Percentiles rank a stretch among this genome's conserved stretches.
Evolutionary conservation across 140 eudicot genomes (phyloP).

Genomic region (Senecio squalidus): DNA sequence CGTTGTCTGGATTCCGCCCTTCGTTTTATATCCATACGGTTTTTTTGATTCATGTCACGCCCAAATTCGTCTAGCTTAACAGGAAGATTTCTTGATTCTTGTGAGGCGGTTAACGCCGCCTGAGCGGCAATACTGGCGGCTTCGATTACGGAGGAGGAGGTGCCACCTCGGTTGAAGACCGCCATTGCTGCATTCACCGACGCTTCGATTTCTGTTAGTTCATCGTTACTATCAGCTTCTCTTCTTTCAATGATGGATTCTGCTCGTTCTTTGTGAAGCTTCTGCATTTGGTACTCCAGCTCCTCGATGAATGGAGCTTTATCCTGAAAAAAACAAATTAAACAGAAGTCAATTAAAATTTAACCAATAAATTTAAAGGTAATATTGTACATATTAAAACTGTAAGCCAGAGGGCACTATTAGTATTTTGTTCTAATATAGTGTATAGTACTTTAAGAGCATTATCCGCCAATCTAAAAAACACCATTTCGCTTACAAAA

Average conservation of each 20-base stretch:
- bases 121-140: constrained; percentile 69
- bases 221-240: constrained; percentile 71
- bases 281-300: constrained; percentile 86
- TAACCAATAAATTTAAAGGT: no score
- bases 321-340: constrained; percentile 37
- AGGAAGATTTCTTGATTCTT: constrained; percentile 56
- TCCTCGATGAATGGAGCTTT: constrained; percentile 91
- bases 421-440: no score
- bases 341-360: no score
- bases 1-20: constrained; percentile 62
- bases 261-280: constrained; percentile 91
- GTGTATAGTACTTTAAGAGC: no score
- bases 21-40: constrained; percentile 74
- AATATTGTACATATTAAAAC: no score
- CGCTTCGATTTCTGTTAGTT: constrained; percentile 70
- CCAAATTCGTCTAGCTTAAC: constrained; percentile 83
- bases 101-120: constrained; percentile 51
- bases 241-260: constrained; percentile 66
- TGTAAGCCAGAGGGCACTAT: no score
- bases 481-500: no score
- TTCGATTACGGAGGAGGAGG: constrained; percentile 36
- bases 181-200: constrained; percentile 71
- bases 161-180: constrained; percentile 58
- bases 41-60: constrained; percentile 69
- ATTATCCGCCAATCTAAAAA: no score